phyloP scores from a whole-genome alignment of 75 land plant genomes.

The Pinus tabuliformis region DNA sequence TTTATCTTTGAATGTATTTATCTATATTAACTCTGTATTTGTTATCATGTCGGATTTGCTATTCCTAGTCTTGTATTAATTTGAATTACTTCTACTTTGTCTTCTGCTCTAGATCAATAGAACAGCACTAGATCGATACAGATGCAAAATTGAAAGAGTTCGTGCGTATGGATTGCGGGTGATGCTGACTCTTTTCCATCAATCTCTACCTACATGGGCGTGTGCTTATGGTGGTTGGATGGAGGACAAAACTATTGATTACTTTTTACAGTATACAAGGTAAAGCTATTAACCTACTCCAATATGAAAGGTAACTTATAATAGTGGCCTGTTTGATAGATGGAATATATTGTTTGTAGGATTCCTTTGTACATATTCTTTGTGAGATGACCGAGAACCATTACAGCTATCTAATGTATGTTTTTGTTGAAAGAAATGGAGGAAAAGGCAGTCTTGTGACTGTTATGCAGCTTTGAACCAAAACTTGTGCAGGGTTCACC shows the following conservation, averaged over 20 bases:
- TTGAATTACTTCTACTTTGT: not conserved
- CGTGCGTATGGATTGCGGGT: slow-evolving; percentile 87
- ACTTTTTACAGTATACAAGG: slow-evolving; percentile 90
- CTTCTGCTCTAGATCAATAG: slow-evolving; percentile 53
- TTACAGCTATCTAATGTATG: too few relatives aligned
- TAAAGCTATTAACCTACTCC: not conserved
- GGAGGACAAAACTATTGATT: slow-evolving; percentile 75
- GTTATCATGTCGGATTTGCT: not conserved
- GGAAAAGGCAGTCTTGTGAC: too few relatives aligned
- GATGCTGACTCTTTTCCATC: slow-evolving; percentile 95
- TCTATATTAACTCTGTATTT: not conserved
- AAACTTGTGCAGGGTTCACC: too few relatives aligned
- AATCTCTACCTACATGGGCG: slow-evolving; percentile 97
- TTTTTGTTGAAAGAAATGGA: too few relatives aligned
- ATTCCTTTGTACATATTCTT: not conserved
- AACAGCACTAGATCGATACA: slow-evolving; percentile 81
- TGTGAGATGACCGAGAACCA: not conserved
- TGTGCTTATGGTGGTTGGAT: slow-evolving; percentile 97
- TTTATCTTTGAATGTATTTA: not conserved
- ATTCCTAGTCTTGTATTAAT: too few relatives aligned
- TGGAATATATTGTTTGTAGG: not conserved
- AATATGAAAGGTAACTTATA: not conserved
- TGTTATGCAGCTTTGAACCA: too few relatives aligned
- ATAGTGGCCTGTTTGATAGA: not conserved
- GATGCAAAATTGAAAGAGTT: slow-evolving; percentile 72